These are phyloP conservation scores for Cyclocybe aegerita DNA, from an alignment of 768 basidiomycete genomes.

Conservation along the genomic window DNA sequence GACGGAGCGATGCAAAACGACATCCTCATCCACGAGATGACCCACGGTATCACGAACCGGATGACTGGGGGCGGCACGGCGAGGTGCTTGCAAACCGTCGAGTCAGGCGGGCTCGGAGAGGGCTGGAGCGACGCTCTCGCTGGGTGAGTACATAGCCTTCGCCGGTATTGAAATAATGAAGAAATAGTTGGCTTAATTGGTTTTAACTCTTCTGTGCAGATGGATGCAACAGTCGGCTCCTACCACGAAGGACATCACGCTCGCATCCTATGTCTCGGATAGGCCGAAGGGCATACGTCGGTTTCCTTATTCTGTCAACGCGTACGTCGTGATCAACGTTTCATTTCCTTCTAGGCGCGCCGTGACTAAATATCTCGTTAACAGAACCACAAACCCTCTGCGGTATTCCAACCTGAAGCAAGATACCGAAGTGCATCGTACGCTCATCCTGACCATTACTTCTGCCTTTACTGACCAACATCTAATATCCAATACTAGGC, in stretches of 20 bases:
- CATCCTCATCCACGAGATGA: conserved; percentile 49
- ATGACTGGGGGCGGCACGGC: conserved; percentile 58
- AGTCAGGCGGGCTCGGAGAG: conserved; percentile 69
- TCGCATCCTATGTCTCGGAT: conserved; percentile 52
- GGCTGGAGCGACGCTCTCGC: conserved; percentile 63
- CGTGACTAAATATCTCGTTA: background rate
- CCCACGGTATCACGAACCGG: conserved; percentile 45
- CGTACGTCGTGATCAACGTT: conserved; percentile 22
- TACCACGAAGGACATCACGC: conserved; percentile 32
- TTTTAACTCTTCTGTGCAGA: conserved; percentile 14
- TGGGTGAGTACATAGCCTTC: conserved; percentile 24
- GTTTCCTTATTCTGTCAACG: conserved; percentile 54
- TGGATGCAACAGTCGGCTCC: conserved; percentile 41
- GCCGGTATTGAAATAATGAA: no score
- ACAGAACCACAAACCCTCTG: conserved; percentile 39
- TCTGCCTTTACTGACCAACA: background rate
- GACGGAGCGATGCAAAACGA: conserved; percentile 58
- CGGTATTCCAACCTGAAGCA: conserved; percentile 38
- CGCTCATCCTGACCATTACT: conserved; percentile 7
- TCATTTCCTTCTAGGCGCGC: background rate
- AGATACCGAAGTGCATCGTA: conserved; percentile 46
- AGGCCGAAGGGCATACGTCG: conserved; percentile 48
- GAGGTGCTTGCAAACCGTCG: conserved; percentile 60
- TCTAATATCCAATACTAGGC: conserved; percentile 18
- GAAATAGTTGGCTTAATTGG: background rate